Conservation (phyloP, 2,329 filamentous ascomycete genomes). For the Penicillium decumbens region DNA sequence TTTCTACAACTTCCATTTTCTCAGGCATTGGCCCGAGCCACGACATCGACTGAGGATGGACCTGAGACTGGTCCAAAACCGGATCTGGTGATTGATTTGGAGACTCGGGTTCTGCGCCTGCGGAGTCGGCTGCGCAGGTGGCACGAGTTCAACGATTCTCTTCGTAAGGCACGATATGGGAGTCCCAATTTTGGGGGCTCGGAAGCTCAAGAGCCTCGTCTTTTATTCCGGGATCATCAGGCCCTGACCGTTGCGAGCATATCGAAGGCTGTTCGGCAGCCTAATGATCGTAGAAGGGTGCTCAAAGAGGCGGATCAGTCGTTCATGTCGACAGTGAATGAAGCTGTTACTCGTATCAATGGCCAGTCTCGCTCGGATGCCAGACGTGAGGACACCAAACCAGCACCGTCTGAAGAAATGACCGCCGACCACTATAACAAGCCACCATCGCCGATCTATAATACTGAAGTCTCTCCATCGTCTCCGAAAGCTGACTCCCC, state of each 20-base stretch:
- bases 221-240: conserved; percentile 38
- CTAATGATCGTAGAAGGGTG: conserved; percentile 18
- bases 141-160: conserved; percentile 59
- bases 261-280: conserved; percentile 32
- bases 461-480: neutral
- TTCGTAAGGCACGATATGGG: conserved; percentile 18
- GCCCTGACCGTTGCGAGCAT: conserved; percentile 37
- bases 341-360: conserved; percentile 30
- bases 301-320: conserved; percentile 29
- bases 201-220: conserved; percentile 11
- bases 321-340: conserved; percentile 34
- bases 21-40: conserved; percentile 65
- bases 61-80: conserved; percentile 19
- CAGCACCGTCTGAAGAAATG: neutral
- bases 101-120: conserved; percentile 63
- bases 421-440: neutral
- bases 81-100: conserved; percentile 61
- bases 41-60: conserved; percentile 52
- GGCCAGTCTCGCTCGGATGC: conserved; percentile 13
- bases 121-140: conserved; percentile 65
- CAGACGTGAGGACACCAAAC: neutral
- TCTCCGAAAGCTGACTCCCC: neutral
- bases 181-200: neutral
- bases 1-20: conserved; percentile 66
- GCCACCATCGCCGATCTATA: neutral